Percentiles rank a stretch among this genome's conserved stretches.
Conservation (phyloP, 768 basidiomycete genomes). For the Pulveroboletus sp. region DNA sequence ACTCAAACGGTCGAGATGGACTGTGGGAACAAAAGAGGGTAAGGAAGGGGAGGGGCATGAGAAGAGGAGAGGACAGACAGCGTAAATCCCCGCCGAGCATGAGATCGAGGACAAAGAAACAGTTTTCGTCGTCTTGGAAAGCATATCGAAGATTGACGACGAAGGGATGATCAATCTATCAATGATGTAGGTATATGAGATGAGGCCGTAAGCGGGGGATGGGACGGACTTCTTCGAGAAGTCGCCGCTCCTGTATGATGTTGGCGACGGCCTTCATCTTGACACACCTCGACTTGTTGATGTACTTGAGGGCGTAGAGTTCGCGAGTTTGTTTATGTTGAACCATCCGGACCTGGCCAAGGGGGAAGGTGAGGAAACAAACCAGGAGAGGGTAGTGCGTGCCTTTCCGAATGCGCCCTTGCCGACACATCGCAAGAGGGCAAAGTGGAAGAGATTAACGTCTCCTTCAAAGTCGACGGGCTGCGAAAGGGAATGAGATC, state of each 20-base stretch:
- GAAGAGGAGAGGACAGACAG: conserved; percentile 47
- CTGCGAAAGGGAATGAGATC: conserved; percentile 34
- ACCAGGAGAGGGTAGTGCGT: neutral
- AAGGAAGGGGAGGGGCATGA: neutral
- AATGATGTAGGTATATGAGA: neutral
- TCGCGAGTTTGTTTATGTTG: conserved; percentile 99
- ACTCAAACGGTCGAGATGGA: conserved; percentile 83
- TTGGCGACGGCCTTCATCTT: conserved; percentile 99
- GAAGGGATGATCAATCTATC: conserved; percentile 91
- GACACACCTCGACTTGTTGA: conserved; percentile 96
- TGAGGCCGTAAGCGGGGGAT: neutral
- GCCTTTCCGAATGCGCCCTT: conserved; percentile 99
- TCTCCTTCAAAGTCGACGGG: conserved; percentile 95
- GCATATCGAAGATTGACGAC: conserved; percentile 94
- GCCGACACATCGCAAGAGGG: conserved; percentile 91
- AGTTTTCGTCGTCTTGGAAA: conserved; percentile 97
- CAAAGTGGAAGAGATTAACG: conserved; percentile 95
- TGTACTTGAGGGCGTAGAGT: conserved; percentile 97
- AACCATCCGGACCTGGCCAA: conserved; percentile 86
- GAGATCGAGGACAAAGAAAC: conserved; percentile 96
- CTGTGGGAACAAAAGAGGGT: conserved; percentile 35
- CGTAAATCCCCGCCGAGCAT: conserved; percentile 95
- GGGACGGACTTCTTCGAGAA: conserved; percentile 83
- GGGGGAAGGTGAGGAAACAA: conserved; percentile 9
- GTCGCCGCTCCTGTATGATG: conserved; percentile 90